Evolutionary conservation across 1,284 basidiomycete genomes (phyloP).

Genomic region (Hypsizygus ulmarius): DNA sequence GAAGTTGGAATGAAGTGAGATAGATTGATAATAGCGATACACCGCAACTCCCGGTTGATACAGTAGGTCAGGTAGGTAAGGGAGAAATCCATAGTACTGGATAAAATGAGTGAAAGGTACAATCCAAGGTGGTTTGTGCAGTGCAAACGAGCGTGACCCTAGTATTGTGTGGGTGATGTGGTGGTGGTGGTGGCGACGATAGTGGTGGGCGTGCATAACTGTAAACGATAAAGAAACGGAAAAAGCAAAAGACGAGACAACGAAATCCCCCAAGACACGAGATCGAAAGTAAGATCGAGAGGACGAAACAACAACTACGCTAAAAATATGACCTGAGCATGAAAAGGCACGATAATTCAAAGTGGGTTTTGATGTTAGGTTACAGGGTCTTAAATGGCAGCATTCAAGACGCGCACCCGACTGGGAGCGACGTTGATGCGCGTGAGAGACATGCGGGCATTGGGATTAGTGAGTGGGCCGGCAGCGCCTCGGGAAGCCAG

Average conservation of each 20-base stretch:
- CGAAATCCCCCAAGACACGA: slow-evolving; percentile 3
- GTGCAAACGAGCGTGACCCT: slow-evolving; percentile 16
- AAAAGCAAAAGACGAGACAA: neutral
- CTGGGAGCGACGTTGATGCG: slow-evolving; percentile 39
- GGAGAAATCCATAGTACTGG: slow-evolving; percentile 8
- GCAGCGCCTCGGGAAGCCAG: slow-evolving; percentile 23
- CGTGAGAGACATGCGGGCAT: slow-evolving; percentile 47
- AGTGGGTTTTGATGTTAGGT: slow-evolving; percentile 7
- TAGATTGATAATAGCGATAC: slow-evolving; percentile 8
- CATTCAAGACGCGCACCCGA: slow-evolving; percentile 35
- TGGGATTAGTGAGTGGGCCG: slow-evolving; percentile 46
- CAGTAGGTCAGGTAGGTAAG: slow-evolving; percentile 9
- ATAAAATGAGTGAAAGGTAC: slow-evolving; percentile 9
- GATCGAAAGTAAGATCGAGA: slow-evolving; percentile 10
- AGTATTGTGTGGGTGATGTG: neutral
- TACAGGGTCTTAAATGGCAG: slow-evolving; percentile 25
- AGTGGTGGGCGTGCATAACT: slow-evolving; percentile 18
- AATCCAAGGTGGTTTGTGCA: slow-evolving; percentile 14
- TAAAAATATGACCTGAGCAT: neutral
- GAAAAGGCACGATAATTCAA: slow-evolving; percentile 1
- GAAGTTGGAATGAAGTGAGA: no score
- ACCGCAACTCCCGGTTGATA: slow-evolving; percentile 15
- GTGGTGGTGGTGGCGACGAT: slow-evolving; percentile 2
- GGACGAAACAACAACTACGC: slow-evolving; percentile 10
- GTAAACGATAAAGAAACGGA: slow-evolving; percentile 13